Evolutionary conservation across 495 filamentous ascomycete species (phyloP).

Genomic region (Mycothermus thermophilus): DNA sequence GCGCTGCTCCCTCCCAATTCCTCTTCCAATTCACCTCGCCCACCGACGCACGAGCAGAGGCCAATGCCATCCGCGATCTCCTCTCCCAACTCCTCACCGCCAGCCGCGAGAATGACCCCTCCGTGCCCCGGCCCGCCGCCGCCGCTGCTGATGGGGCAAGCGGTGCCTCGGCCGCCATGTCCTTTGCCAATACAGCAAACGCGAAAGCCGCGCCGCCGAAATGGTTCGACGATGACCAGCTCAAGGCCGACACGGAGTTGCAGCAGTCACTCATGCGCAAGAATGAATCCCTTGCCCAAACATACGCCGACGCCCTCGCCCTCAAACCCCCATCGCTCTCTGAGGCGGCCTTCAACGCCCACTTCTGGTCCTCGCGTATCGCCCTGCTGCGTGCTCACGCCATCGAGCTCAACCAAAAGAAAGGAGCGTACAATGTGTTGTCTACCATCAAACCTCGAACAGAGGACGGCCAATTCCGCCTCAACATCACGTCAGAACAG

Average conservation of each 20-base stretch:
- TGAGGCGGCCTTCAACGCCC: constrained; percentile 60
- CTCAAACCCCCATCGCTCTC: constrained; percentile 72
- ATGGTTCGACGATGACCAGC: constrained; percentile 62
- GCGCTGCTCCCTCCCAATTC: constrained; percentile 45
- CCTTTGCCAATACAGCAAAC: constrained; percentile 33
- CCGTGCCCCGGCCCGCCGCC: constrained; percentile 25
- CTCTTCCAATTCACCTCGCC: constrained; percentile 78
- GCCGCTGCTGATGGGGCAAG: constrained; percentile 18
- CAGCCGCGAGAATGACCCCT: constrained; percentile 43
- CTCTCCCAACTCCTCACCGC: constrained; percentile 64
- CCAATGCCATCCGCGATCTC: constrained; percentile 66
- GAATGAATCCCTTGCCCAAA: constrained; percentile 55
- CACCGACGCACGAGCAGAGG: constrained; percentile 61
- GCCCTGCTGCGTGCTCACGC: constrained; percentile 79
- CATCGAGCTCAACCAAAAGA: constrained; percentile 70
- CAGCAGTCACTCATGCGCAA: constrained; percentile 76
- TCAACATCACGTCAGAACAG: constrained; percentile 84
- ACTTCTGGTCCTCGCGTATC: constrained; percentile 84
- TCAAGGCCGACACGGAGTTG: constrained; percentile 60
- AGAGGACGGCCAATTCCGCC: constrained; percentile 59
- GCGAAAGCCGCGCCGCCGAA: constrained; percentile 35
- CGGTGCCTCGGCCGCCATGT: constrained; percentile 32
- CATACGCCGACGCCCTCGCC: constrained; percentile 64
- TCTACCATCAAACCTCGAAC: constrained; percentile 73
- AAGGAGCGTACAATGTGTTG: constrained; percentile 83